Base-by-base conservation (phyloP, 208 protist species). In the Acanthamoeba triangularis region DNA sequence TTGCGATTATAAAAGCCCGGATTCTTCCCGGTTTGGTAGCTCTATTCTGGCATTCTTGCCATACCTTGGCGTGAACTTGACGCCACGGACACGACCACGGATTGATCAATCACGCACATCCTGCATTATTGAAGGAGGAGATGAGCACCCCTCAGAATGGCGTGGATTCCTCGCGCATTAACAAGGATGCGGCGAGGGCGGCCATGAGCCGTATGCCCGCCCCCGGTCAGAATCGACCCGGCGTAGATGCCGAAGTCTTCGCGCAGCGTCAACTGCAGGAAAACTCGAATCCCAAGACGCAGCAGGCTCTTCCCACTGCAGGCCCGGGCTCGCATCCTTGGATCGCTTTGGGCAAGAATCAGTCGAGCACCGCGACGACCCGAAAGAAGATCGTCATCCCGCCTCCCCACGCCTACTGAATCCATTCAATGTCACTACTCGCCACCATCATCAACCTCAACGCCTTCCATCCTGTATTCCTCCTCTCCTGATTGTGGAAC, bases 191-290 rank as follows among this genome's bases (percentile, higher is more conserved):
- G 16, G 69, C 69, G 5, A 78, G 37, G 37, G 69, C 69, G 30
- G 69, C n/a, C 13, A 78, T 78, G 69, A 78, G 69, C 69, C 69
- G 69, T 18, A 78, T 78, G 69, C 69, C 69, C 69, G 69, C 69
- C 30, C 69, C 69, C 8, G 69, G 69, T 14, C 69, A 78, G 37
- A 78, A 78, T n/a, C 69, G 37, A 78, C 69, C 33, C 7, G 69
- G 69, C n/a, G 30, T 41, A 7, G 69, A 78, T 44, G n/a, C 69
- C 18, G 69, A 78, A 44, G 69, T 78, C 30, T 78, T 78, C 30
- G 69, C 69, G 30, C 69, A 78, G 30, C 69, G 69, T 18, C 69
- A 78, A n/a, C n/a, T 78, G 69, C 69, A 78, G 69, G 69, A 78
- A 44, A 78, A 78, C 30, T 35, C 69, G 33, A 78, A 78, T n/a